Evolutionary conservation across 129 eudicot genomes (phyloP), one percentile per base, ranked within the genome.

Genomic region (Flaveria bidentis): DNA sequence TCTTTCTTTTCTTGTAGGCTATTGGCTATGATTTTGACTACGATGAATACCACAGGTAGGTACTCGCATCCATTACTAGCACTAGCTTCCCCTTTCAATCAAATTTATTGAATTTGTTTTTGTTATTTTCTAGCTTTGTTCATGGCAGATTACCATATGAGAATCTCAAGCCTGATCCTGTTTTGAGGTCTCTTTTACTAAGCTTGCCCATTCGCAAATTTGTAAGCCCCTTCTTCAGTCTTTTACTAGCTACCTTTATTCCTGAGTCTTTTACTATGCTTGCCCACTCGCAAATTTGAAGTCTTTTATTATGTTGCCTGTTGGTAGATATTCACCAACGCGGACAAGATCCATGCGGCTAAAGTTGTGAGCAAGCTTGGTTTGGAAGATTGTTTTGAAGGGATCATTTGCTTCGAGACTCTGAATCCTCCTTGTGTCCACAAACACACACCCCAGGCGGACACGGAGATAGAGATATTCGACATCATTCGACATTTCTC

Each of bases 121-220:
- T 36, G 41, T 36, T 36, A 6, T 25, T 77, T 71, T 85, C 42
- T 86, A 90, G 97, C 71, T 88, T 80, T 71, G 97, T 93, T 73
- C 97, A 93, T 77, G 98, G 98, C 67, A 86, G 97, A 81, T 79
- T 93, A 79, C 98, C 98, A 3, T 93, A 93, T 78, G 97, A 93
- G 64, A 93, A 93, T 69, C 75, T 93, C 39, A 93, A 91, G 69
- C 96, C 98, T 1, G 98, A 93, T 83, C 96, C 98, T 58, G 88
- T 90, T 75, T 68, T 93, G 66, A 87, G 93, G 76, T 81, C 75
- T 76, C 96, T 93, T 68, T 74, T 93, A 77, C 76, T 88, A 46
- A 88, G 98, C 89, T 67, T 90, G 80, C 98, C 97, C 10, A 79
- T 87, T 66, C 96, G 93, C 12, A 93, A 90, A 90, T 92, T 93